A percentile compares a stretch with the other conserved stretches of the same genome.
phyloP scores from a whole-genome alignment of 169 alveolate genomes.

The Plasmodium chabaudi region DNA sequence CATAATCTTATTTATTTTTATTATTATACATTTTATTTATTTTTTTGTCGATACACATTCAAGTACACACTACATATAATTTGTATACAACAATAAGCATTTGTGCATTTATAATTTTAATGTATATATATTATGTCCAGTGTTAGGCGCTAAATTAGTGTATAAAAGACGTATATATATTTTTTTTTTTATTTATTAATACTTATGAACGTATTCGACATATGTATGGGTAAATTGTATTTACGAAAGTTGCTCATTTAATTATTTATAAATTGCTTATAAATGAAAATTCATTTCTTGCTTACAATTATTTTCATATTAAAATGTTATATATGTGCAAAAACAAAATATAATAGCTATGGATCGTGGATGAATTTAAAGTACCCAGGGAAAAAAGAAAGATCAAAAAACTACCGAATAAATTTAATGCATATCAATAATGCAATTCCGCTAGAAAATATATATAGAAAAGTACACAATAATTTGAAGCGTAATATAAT shows the following conservation, averaged over 20 bases:
- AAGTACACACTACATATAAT: too few relatives aligned
- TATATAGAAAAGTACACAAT: background rate
- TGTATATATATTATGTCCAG: too few relatives aligned
- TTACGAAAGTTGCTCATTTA: too few relatives aligned
- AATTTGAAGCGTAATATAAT: constrained; percentile 15
- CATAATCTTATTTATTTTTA: too few relatives aligned
- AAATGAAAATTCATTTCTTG: constrained; percentile 27
- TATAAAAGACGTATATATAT: too few relatives aligned
- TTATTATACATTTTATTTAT: too few relatives aligned
- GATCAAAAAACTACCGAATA: background rate
- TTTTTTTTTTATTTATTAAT: too few relatives aligned
- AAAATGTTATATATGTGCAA: constrained; percentile 38
- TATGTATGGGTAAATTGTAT: too few relatives aligned
- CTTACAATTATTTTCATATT: constrained; percentile 10
- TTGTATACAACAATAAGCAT: background rate
- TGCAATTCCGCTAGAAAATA: background rate
- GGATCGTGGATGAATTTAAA: constrained; percentile 22
- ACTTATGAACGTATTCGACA: too few relatives aligned
- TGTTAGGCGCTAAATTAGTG: too few relatives aligned
- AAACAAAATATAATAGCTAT: constrained; percentile 1
- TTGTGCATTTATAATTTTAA: background rate
- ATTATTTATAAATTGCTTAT: constrained; percentile 6
- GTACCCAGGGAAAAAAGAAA: constrained; percentile 8
- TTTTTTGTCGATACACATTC: too few relatives aligned
- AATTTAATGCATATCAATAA: constrained; percentile 2